A percentile compares a stretch with the other conserved stretches of the same genome.
Conservation (phyloP, 345 rosid species). For the Abelmoschus esculentus region DNA sequence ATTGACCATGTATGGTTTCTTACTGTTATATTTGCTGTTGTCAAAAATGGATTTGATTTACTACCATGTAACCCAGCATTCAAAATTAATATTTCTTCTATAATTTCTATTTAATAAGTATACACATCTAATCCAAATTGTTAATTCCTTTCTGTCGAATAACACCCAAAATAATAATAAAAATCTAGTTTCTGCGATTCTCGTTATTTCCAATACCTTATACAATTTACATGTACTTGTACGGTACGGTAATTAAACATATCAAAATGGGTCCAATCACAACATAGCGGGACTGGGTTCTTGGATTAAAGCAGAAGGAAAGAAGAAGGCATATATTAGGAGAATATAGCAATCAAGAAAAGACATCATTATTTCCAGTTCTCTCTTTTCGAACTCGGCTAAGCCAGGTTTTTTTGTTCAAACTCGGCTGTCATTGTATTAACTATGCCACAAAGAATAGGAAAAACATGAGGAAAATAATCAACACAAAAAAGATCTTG, state of each 20-base stretch:
- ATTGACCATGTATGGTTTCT: neutral
- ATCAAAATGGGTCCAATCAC: neutral
- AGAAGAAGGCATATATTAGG: neutral
- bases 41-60: neutral
- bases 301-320: neutral
- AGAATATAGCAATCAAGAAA: neutral
- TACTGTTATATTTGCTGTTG: neutral
- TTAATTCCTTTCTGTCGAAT: too few species aligned
- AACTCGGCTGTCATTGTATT: neutral
- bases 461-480: slow-evolving; percentile 6
- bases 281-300: neutral
- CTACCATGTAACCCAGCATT: neutral
- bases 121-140: too few species aligned
- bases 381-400: neutral
- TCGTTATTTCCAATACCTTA: neutral
- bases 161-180: too few species aligned
- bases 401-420: neutral
- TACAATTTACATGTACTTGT: neutral
- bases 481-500: slow-evolving; percentile 6
- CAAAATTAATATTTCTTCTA: too few species aligned
- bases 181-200: too few species aligned
- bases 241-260: neutral
- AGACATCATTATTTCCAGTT: neutral
- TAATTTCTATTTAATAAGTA: too few species aligned
- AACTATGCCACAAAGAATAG: slow-evolving; percentile 10